Evolutionary conservation across 2,329 filamentous ascomycete genomes (phyloP), one percentile per base, ranked within the genome.

Genomic region (Colletotrichum melonis): DNA sequence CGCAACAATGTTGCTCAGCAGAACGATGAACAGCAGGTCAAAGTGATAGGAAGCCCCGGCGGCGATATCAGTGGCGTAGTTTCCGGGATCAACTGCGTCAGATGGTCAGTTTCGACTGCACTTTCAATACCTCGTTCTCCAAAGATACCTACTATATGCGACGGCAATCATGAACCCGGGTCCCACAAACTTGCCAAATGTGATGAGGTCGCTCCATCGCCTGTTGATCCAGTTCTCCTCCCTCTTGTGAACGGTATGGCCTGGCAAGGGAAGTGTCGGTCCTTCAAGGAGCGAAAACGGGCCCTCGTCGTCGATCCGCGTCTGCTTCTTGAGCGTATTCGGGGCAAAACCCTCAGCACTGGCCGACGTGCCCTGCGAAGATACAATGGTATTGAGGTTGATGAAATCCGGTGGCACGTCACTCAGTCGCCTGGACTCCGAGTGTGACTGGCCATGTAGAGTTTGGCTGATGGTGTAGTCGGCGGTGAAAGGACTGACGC

Each of bases 61-160:
- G 12, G 90, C 88, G 66, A 93, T 90, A 80, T 92, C 92, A 22
- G 92, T 94, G 1, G 92, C 87, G 78, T 94, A 94, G 81, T 94
- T 94, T 72, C 91, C 91, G 62, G 87, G 89, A 74, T 90, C 89
- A 77, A 90, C 86, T 88, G 66, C 2, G 24, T 6, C 11, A 11
- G 24, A 9, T 1, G 5, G 56, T 73, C 16, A 73, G 60, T 38
- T n/a, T 19, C 9, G 22, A 3, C 24, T 2, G 19, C 12, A 5
- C 14, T 30, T 4, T 64, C 24, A 7, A 9, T 12, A n/a, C 30
- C 8, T 46, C n/a, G 14, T 9, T 38, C 14, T n/a, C 11, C 4
- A 12, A 22, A 3, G 11, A 28, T 11, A 81, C 86, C 75, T 80
- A 88, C 86, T 90, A 79, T 90, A 90, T 4, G 88, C 88, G 32